phyloP scores from a whole-genome alignment of 306 rosid genomes.

The Citrullus amarus region DNA sequence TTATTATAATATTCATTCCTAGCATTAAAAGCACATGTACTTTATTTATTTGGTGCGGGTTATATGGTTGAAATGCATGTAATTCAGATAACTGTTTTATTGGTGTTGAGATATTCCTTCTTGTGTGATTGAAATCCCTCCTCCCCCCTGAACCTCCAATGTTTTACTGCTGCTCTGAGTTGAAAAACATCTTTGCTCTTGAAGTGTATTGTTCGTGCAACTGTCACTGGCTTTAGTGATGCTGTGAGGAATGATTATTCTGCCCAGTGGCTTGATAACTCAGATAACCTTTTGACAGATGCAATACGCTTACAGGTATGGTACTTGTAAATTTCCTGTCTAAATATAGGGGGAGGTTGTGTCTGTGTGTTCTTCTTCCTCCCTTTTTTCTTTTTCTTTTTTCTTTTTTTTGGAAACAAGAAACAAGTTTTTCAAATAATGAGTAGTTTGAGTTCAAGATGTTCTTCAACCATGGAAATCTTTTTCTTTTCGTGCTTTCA shows the following conservation, averaged over 20 bases:
- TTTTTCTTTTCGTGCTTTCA: neutral
- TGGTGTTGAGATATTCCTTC: neutral
- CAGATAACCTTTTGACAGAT: conserved; percentile 49
- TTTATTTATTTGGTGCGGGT: neutral
- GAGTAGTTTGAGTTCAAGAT: neutral
- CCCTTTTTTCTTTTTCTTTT: neutral
- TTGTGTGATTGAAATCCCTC: neutral
- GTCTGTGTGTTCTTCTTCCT: neutral
- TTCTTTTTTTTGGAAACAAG: neutral
- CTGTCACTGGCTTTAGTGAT: conserved; percentile 39
- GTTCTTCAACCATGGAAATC: neutral
- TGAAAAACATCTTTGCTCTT: conserved; percentile 19
- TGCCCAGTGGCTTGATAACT: conserved; percentile 22
- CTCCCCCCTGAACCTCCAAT: neutral
- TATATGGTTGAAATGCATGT: neutral
- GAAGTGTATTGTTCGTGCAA: conserved; percentile 80
- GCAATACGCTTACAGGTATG: conserved; percentile 76
- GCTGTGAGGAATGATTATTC: conserved; percentile 22
- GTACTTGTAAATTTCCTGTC: neutral
- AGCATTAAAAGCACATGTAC: neutral
- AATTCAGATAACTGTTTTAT: neutral
- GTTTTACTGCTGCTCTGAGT: neutral
- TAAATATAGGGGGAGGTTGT: neutral
- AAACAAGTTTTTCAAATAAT: neutral
- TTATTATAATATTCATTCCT: neutral